Base-by-base conservation (phyloP, 331 rosid genomes). In the Prunus yedoensis region DNA sequence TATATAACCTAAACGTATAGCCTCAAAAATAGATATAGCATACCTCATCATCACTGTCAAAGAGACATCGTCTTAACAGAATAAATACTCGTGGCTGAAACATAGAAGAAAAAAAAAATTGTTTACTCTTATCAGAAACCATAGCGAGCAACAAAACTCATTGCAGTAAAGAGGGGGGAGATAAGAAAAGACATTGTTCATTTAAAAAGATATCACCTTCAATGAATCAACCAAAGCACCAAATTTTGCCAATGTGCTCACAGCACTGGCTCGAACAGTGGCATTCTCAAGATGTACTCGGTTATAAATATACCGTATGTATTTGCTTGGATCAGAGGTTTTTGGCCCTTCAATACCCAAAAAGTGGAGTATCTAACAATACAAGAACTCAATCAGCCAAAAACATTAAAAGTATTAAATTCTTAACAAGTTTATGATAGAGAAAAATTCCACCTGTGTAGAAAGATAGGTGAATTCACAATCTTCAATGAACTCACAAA, bases 261-360 rank as follows among this genome's bases (percentile, higher is more conserved):
- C 96, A 43, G 99, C 99, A 80, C 97, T 83, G 73, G 99, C 97
- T 78, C 99, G 85, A 49, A 95, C 99, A 71, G 99, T 95, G 17
- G 99, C 94, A 87, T 95, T 95, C 81, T 95, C 99, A 80, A 95
- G 99, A 90, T 95, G 99, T 46, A 95, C 97, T 75, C 99, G 86
- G 71, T 95, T 95, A 84, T 92, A 95, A 68, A 95, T 95, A 76
- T 90, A 95, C 12, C 97, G 92, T 66, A 92, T 92, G 78, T 88
- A 95, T 84, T 95, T 95, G 92, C 97, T 88, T 61, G 99, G 97
- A 84, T 95, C 99, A 46, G 93, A 87, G 67, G 97, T 89, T 90
- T 93, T 95, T 47, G 99, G 99, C 66, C 99, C 99, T 89, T 95
- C 99, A 76, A 92, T 85, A 54, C 99, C 97, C 85, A 95, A 80